A percentile compares a stretch with the other conserved stretches of the same genome.
Evolutionary conservation across 2,329 filamentous ascomycete species (phyloP).

Genomic region (Cladophialophora immunda): DNA sequence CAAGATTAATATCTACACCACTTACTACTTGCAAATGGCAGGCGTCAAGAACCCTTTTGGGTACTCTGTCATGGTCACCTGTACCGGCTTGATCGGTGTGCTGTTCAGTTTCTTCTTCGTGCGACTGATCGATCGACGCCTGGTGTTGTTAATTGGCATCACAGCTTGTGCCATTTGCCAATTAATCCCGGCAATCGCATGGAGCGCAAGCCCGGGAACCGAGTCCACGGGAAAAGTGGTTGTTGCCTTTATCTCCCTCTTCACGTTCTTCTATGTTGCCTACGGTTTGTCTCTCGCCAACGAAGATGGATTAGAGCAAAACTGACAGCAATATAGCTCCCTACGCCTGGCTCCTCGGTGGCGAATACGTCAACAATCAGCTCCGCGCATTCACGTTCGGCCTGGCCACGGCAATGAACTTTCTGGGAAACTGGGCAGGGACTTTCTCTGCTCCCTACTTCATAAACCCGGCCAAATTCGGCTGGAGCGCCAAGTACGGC

Average conservation of each 20-base stretch:
- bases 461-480: slow-evolving; percentile 52
- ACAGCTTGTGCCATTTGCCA: slow-evolving; percentile 31
- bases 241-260: slow-evolving; percentile 32
- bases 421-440: slow-evolving; percentile 52
- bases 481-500: slow-evolving; percentile 46
- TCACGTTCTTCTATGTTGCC: slow-evolving; percentile 34
- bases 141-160: slow-evolving; percentile 30
- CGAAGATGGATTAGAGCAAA: neutral
- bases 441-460: slow-evolving; percentile 55
- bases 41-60: slow-evolving; percentile 28
- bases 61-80: slow-evolving; percentile 33
- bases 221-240: slow-evolving; percentile 26
- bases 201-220: slow-evolving; percentile 26
- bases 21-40: slow-evolving; percentile 29
- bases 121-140: slow-evolving; percentile 29
- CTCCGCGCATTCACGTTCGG: slow-evolving; percentile 53
- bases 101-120: slow-evolving; percentile 34
- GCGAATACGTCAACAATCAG: slow-evolving; percentile 52
- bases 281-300: slow-evolving; percentile 20
- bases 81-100: slow-evolving; percentile 30
- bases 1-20: slow-evolving; percentile 27
- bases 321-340: slow-evolving; percentile 21
- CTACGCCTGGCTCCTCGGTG: slow-evolving; percentile 51
- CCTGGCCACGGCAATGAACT: slow-evolving; percentile 51
- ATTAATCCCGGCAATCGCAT: slow-evolving; percentile 29